These are phyloP conservation scores for Colletotrichum filicis DNA, from an alignment of 2,329 filamentous ascomycete species.

Conservation along the genomic window DNA sequence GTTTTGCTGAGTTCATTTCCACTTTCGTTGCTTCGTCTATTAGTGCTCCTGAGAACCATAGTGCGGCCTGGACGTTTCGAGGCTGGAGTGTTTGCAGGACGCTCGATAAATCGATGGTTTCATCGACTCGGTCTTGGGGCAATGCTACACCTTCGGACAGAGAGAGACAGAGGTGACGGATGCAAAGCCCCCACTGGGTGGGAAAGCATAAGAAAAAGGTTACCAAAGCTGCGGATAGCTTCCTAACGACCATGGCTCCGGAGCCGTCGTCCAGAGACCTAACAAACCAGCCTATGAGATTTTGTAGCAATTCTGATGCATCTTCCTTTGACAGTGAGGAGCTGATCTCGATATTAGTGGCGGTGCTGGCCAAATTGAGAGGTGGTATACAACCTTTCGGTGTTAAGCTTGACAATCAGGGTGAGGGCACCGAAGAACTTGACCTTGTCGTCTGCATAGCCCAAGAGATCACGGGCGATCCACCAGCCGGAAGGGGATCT, in stretches of 20 bases:
- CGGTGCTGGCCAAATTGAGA: background rate
- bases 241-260: slow-evolving; percentile 73
- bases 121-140: slow-evolving; percentile 37
- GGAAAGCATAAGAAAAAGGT: slow-evolving; percentile 81
- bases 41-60: slow-evolving; percentile 73
- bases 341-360: slow-evolving; percentile 41
- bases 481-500: slow-evolving; percentile 86
- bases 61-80: slow-evolving; percentile 63
- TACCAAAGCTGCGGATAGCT: slow-evolving; percentile 81
- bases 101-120: slow-evolving; percentile 53
- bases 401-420: slow-evolving; percentile 93
- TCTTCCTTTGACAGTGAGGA: slow-evolving; percentile 66
- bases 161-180: slow-evolving; percentile 68
- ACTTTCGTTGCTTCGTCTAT: slow-evolving; percentile 76
- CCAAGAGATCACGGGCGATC: slow-evolving; percentile 80
- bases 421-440: slow-evolving; percentile 95
- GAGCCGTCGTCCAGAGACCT: slow-evolving; percentile 61
- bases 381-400: slow-evolving; percentile 73
- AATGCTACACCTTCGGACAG: slow-evolving; percentile 42
- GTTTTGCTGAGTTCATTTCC: slow-evolving; percentile 69
- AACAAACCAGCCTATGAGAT: slow-evolving; percentile 72
- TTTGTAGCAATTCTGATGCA: slow-evolving; percentile 67
- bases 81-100: slow-evolving; percentile 59
- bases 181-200: slow-evolving; percentile 71
- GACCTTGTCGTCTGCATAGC: slow-evolving; percentile 76